Conservation (phyloP, 2,329 filamentous ascomycete genomes). For the Cordyceps farinosa region DNA sequence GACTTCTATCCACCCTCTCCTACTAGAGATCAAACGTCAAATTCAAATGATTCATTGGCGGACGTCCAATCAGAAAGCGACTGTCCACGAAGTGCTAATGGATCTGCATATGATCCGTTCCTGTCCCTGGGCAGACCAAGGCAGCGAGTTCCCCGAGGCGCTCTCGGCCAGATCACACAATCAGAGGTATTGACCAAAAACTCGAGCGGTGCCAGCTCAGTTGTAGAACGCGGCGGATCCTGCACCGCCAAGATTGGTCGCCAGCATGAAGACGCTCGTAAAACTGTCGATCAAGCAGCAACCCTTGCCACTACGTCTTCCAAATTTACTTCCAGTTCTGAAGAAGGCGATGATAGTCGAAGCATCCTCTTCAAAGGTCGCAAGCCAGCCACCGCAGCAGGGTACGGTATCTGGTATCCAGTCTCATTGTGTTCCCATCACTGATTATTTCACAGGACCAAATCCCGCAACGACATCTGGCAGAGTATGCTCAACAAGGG, state of each 20-base stretch:
- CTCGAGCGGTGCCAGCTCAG: constrained; percentile 22
- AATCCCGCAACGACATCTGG: constrained; percentile 44
- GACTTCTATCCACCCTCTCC: constrained; percentile 60
- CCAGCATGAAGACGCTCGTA: constrained; percentile 29
- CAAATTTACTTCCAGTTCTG: constrained; percentile 28
- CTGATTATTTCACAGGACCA: constrained; percentile 31
- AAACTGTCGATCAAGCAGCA: constrained; percentile 21
- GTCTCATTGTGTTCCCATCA: background rate
- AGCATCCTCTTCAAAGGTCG: constrained; percentile 39
- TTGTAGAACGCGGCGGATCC: constrained; percentile 25
- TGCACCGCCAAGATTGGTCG: constrained; percentile 25
- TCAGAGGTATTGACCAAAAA: constrained; percentile 31
- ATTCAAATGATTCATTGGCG: background rate
- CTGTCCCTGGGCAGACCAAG: constrained; percentile 20
- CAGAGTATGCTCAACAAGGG: constrained; percentile 50
- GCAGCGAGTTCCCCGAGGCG: constrained; percentile 24
- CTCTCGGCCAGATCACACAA: constrained; percentile 30
- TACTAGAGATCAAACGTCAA: constrained; percentile 33
- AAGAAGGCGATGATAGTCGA: constrained; percentile 33
- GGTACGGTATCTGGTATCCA: constrained; percentile 29
- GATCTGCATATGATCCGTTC: constrained; percentile 23
- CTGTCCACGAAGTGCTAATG: constrained; percentile 1
- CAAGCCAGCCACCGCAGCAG: constrained; percentile 25
- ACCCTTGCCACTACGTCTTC: constrained; percentile 9
- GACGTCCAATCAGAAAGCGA: constrained; percentile 7